Percentiles rank a stretch among this genome's conserved stretches.
Conservation (phyloP, 192 early-diverging fungal species). For the Rhizophlyctis rosea region DNA sequence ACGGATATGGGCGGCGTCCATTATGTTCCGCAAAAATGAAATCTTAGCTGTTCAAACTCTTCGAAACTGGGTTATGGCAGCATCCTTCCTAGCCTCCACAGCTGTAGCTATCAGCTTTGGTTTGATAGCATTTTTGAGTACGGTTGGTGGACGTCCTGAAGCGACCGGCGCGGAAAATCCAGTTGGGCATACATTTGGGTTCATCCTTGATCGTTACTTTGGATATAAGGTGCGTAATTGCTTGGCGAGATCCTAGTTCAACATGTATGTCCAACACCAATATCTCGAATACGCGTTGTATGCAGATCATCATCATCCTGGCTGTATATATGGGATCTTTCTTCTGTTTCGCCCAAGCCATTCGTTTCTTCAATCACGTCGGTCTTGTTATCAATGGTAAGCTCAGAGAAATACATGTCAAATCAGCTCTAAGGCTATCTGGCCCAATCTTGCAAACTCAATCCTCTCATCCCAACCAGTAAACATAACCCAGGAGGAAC, state of each 20-base stretch:
- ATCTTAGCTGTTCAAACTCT: slow-evolving; percentile 42
- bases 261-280: not conserved
- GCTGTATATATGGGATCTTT: slow-evolving; percentile 22
- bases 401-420: not conserved
- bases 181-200: slow-evolving; percentile 22
- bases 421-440: not conserved
- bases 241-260: not conserved
- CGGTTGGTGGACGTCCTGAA: slow-evolving; percentile 17
- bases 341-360: slow-evolving; percentile 35
- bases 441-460: not conserved
- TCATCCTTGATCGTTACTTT: slow-evolving; percentile 13
- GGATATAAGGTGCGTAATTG: slow-evolving; percentile 6
- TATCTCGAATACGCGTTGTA: not conserved
- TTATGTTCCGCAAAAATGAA: slow-evolving; percentile 39
- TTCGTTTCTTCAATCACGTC: slow-evolving; percentile 46
- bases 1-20: slow-evolving; percentile 36
- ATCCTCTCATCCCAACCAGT: slow-evolving; percentile 2
- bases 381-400: slow-evolving; percentile 37
- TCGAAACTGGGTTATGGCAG: slow-evolving; percentile 41
- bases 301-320: slow-evolving; percentile 19
- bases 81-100: slow-evolving; percentile 40
- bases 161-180: slow-evolving; percentile 5
- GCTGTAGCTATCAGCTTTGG: slow-evolving; percentile 28
- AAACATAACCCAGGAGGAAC: slow-evolving; percentile 14
- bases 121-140: slow-evolving; percentile 29